Evolutionary conservation across 1,284 basidiomycete species (phyloP), one percentile per base, ranked within the genome.

Genomic region (Retiboletus flavoniger): DNA sequence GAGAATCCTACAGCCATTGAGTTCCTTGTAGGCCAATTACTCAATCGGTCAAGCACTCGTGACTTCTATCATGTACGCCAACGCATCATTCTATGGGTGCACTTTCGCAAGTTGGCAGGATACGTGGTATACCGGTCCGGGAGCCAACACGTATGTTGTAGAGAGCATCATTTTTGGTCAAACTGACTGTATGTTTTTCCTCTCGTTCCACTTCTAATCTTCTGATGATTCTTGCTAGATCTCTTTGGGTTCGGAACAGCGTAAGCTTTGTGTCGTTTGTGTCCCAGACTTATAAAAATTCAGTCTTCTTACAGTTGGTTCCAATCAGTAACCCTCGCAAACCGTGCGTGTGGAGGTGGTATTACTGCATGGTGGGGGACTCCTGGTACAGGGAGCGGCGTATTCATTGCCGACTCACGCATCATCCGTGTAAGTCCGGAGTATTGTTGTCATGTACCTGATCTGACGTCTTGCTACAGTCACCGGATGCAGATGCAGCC

Each of bases 31-130:
- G 81, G 80, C 19, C 76, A 13, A 32, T 32, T 32, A 84, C 52
- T 82, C 80, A 0, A 82, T 84, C 32, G 78, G 81, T 6, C 84
- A 78, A 65, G 83, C 84, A 1, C 71, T 86, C 7, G 82, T 78
- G 7, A 83, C 78, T 8, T 78, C 82, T 59, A 79, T 84, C 41
- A 82, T 78, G 2, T 80, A 83, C 53, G 77, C 83, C 3, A 85
- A 85, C 54, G 82, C 83, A 9, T 86, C 84, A 0, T 86, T 87
- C 66, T 88, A 87, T 56, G 83, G 81, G 0, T 85, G 84, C 59
- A 73, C 78, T 2, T 85, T 87, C 58, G 74, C 78, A 9, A 82
- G 83, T 60, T 85, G 72, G 54, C 85, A 87, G 61, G 85, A 87
- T 63, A 87, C 85, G 0, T 83, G 82, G 78, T 87, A 82, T 61